A percentile compares a stretch with the other conserved stretches of the same genome.
phyloP scores from a whole-genome alignment of 306 rosid genomes.

The Phaseolus lunatus region DNA sequence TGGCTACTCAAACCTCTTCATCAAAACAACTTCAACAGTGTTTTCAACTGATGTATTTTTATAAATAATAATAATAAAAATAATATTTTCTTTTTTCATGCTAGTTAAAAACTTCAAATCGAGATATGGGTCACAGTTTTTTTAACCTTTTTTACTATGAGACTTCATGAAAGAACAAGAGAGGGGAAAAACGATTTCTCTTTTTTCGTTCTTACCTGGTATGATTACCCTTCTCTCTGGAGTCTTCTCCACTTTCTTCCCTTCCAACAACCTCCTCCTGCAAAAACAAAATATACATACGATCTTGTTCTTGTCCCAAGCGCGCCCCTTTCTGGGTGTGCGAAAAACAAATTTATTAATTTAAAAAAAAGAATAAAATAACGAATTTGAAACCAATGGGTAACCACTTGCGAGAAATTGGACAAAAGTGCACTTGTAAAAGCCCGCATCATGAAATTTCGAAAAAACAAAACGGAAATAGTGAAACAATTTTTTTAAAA shows the following conservation, averaged over 20 bases:
- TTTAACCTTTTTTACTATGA: conserved; percentile 59
- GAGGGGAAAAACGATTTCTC: not conserved
- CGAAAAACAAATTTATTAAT: conserved; percentile 30
- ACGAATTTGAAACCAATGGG: conserved; percentile 32
- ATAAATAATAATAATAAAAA: not conserved
- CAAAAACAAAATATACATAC: conserved; percentile 17
- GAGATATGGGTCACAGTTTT: conserved; percentile 59
- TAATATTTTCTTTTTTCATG: not conserved
- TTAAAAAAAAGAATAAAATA: not conserved
- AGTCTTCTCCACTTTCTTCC: conserved; percentile 43
- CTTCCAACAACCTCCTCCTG: conserved; percentile 49
- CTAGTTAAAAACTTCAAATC: conserved; percentile 42
- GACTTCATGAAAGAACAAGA: conserved; percentile 52
- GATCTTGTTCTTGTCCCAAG: conserved; percentile 33
- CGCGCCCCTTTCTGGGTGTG: conserved; percentile 28
- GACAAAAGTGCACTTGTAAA: conserved; percentile 66
- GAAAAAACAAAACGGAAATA: conserved; percentile 24
- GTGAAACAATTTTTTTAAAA: not conserved
- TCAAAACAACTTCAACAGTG: conserved; percentile 63
- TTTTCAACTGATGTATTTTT: conserved; percentile 55
- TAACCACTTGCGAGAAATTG: conserved; percentile 44
- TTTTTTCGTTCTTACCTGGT: conserved; percentile 57
- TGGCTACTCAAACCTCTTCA: conserved; percentile 52
- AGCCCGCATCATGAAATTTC: conserved; percentile 45
- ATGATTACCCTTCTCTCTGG: conserved; percentile 52